These are phyloP conservation scores for Gossypium turneri DNA, from an alignment of 345 rosid genomes.

Conservation along the genomic window DNA sequence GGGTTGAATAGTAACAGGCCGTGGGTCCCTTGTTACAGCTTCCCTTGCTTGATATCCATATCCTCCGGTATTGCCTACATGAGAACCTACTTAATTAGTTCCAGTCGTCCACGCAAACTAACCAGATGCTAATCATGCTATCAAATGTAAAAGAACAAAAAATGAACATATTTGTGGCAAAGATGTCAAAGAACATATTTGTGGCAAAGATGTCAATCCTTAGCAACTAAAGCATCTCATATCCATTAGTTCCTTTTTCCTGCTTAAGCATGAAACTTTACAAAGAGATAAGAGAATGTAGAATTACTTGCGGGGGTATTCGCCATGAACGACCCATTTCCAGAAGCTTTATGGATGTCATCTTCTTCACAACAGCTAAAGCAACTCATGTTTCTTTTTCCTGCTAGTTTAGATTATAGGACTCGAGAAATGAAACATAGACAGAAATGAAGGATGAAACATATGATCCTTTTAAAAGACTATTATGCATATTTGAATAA, in stretches of 20 bases:
- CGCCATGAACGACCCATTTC: neutral
- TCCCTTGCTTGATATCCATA: conserved; percentile 1
- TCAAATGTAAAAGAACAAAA: neutral
- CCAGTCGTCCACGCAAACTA: neutral
- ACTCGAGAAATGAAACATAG: neutral
- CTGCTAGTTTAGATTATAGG: too few relatives aligned
- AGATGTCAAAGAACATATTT: neutral
- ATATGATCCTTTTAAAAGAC: neutral
- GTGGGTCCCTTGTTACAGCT: conserved; percentile 1
- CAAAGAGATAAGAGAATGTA: conserved; percentile 1
- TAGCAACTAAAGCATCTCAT: neutral
- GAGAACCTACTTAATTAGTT: neutral
- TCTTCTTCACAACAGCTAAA: conserved; percentile 3
- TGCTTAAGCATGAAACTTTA: neutral
- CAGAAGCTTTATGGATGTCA: conserved; percentile 2
- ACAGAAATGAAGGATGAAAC: neutral
- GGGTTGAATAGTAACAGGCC: conserved; percentile 4
- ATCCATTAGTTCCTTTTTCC: neutral
- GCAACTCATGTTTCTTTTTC: neutral
- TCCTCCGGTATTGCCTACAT: conserved; percentile 1
- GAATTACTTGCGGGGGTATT: neutral
- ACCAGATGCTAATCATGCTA: neutral
- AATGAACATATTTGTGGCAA: neutral
- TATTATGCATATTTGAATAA: neutral
- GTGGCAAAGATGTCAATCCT: neutral